Conservation (phyloP, 257 asterid species). For the Przewalskia tangutica region DNA sequence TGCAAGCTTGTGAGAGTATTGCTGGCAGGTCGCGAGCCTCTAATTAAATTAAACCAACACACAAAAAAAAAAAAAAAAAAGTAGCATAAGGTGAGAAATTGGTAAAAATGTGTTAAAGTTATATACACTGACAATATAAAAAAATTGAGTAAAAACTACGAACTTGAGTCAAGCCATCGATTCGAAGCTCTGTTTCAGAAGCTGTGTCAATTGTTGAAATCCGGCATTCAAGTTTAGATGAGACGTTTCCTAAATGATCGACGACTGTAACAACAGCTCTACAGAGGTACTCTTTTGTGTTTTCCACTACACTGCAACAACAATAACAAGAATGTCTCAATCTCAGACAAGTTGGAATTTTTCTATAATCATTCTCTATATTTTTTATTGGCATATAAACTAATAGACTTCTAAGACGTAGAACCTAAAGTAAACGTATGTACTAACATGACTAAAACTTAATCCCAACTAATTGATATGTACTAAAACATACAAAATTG, state of each 20-base stretch:
- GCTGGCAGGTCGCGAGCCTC: slow-evolving; percentile 47
- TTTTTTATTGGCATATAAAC: background rate
- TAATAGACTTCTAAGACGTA: background rate
- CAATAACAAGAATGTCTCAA: background rate
- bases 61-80: background rate
- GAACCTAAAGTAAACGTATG: background rate
- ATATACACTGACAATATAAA: background rate
- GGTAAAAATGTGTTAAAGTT: background rate
- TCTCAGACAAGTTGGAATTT: background rate
- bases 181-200: slow-evolving; percentile 31
- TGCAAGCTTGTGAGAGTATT: slow-evolving; percentile 33
- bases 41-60: slow-evolving; percentile 4
- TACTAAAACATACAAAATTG: background rate
- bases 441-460: background rate
- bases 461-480: background rate
- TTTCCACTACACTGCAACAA: slow-evolving; percentile 40
- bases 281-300: slow-evolving; percentile 45
- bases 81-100: background rate
- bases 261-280: slow-evolving; percentile 46
- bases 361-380: background rate
- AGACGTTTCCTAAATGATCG: slow-evolving; percentile 61
- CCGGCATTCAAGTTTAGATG: slow-evolving; percentile 41
- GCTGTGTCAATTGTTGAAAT: slow-evolving; percentile 23
- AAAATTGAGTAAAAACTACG: background rate
- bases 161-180: slow-evolving; percentile 42